These are phyloP conservation scores for Sechiopsis laciniata DNA, from an alignment of 306 rosid species.

Conservation along the genomic window DNA sequence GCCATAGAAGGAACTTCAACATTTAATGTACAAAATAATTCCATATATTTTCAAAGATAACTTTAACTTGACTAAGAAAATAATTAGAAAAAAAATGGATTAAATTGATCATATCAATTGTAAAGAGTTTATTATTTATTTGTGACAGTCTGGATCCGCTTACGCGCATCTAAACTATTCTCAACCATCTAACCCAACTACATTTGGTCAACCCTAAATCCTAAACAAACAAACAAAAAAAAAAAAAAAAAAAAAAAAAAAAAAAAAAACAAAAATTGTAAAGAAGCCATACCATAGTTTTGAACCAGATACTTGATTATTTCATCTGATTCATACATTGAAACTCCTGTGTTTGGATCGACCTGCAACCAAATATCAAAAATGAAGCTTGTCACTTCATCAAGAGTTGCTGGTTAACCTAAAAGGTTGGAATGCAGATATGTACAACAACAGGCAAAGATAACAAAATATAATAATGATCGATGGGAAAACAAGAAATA, in stretches of 20 bases:
- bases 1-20: not conserved
- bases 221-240: too few relatives aligned
- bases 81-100: not conserved
- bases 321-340: constrained; percentile 96
- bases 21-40: not conserved
- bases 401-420: not conserved
- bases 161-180: too few relatives aligned
- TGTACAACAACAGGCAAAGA: not conserved
- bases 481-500: not conserved
- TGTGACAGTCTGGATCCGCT: too few relatives aligned
- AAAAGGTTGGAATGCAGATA: constrained; percentile 9
- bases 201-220: too few relatives aligned
- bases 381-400: constrained; percentile 20
- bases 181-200: too few relatives aligned
- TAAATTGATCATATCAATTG: constrained; percentile 2
- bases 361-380: constrained; percentile 48
- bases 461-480: not conserved
- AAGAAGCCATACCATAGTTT: constrained; percentile 58
- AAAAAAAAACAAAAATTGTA: too few relatives aligned
- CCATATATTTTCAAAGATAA: not conserved
- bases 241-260: too few relatives aligned
- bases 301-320: constrained; percentile 79
- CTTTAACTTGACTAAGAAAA: not conserved
- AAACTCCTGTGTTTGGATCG: constrained; percentile 84
- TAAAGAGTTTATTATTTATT: too few relatives aligned